These are phyloP conservation scores for Cordyceps javanica DNA, from an alignment of 2,329 filamentous ascomycete species.

Conservation along the genomic window DNA sequence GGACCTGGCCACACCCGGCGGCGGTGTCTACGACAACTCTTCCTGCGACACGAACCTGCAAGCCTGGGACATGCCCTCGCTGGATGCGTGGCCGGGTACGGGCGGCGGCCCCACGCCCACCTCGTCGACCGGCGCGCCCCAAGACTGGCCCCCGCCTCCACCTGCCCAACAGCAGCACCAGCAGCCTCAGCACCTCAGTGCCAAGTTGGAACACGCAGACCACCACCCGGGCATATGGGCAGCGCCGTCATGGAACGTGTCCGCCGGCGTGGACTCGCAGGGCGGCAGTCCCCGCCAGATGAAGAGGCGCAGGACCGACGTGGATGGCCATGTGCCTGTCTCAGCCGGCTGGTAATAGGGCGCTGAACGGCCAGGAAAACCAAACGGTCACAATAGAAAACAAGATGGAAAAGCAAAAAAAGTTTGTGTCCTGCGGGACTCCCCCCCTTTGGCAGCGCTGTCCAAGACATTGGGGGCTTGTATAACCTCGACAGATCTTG, in stretches of 20 bases:
- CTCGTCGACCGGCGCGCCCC: slow-evolving; percentile 17
- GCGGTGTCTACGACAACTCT: slow-evolving; percentile 31
- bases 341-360: slow-evolving; percentile 23
- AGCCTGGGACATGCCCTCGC: slow-evolving; percentile 32
- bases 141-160: slow-evolving; percentile 26
- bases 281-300: slow-evolving; percentile 29
- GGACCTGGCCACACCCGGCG: slow-evolving; percentile 21
- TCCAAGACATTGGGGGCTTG: background rate
- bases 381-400: no score
- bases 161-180: slow-evolving; percentile 12
- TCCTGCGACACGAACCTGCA: slow-evolving; percentile 27
- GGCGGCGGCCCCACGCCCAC: slow-evolving; percentile 18
- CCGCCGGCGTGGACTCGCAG: slow-evolving; percentile 16
- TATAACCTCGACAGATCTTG: background rate
- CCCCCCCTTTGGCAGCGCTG: no score
- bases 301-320: slow-evolving; percentile 31
- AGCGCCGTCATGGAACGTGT: slow-evolving; percentile 16
- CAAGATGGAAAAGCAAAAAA: no score
- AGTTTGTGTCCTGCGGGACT: no score
- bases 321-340: slow-evolving; percentile 28
- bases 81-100: slow-evolving; percentile 29
- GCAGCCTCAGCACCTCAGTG: background rate
- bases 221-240: slow-evolving; percentile 29
- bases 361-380: background rate
- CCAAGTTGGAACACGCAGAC: slow-evolving; percentile 27